Percentiles rank a stretch among this genome's conserved stretches.
Evolutionary conservation across 2,329 filamentous ascomycete species (phyloP).

Genomic region (Ascochyta lentis): DNA sequence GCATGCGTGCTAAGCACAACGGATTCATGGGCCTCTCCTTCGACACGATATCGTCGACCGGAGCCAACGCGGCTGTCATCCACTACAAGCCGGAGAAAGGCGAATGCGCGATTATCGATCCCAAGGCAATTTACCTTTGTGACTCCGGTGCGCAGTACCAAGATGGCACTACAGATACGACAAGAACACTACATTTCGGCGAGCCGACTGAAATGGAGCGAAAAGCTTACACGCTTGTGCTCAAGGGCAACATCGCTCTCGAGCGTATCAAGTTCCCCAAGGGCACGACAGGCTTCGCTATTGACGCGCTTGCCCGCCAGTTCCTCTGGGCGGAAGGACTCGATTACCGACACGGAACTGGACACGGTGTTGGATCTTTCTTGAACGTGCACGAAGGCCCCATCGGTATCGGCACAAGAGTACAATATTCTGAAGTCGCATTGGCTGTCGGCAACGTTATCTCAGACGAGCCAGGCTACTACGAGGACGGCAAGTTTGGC

Average conservation of each 20-base stretch:
- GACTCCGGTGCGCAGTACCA: slow-evolving; percentile 97
- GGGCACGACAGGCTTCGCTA: slow-evolving; percentile 89
- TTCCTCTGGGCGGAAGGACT: slow-evolving; percentile 91
- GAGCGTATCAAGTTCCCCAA: slow-evolving; percentile 91
- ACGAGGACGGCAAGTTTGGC: slow-evolving; percentile 93
- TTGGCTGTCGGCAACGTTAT: slow-evolving; percentile 92
- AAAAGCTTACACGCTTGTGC: slow-evolving; percentile 88
- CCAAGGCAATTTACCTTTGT: slow-evolving; percentile 86
- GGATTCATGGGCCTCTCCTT: slow-evolving; percentile 92
- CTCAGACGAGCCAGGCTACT: slow-evolving; percentile 95
- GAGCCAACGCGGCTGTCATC: slow-evolving; percentile 90
- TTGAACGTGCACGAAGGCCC: slow-evolving; percentile 97
- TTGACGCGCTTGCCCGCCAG: slow-evolving; percentile 88
- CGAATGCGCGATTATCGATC: slow-evolving; percentile 82
- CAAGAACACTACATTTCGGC: slow-evolving; percentile 90
- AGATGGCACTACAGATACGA: slow-evolving; percentile 96
- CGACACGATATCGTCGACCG: slow-evolving; percentile 93
- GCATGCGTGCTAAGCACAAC: slow-evolving; percentile 71
- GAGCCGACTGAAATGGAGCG: slow-evolving; percentile 82
- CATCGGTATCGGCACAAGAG: slow-evolving; percentile 91
- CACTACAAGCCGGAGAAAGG: slow-evolving; percentile 89
- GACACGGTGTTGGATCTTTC: slow-evolving; percentile 93
- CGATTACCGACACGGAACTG: slow-evolving; percentile 95
- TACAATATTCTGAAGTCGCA: slow-evolving; percentile 90
- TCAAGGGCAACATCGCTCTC: slow-evolving; percentile 92